Evolutionary conservation across 352 stramenopile genomes (phyloP).

Genomic region (Sclerospora graminicola): DNA sequence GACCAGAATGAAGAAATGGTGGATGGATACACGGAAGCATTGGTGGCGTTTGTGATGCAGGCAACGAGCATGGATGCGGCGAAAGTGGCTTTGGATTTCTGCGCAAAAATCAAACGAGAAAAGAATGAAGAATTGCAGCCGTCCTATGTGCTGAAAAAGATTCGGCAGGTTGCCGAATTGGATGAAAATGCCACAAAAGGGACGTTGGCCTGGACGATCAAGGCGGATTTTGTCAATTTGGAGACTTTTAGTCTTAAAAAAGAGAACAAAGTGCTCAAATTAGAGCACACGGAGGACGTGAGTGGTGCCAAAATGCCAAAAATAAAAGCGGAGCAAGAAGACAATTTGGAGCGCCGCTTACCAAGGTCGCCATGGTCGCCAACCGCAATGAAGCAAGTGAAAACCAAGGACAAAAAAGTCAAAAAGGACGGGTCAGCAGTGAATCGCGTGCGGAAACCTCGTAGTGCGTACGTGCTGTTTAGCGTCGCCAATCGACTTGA

Average conservation of each 20-base stretch:
- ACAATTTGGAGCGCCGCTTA: conserved; percentile 23
- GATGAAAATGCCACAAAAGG: conserved; percentile 40
- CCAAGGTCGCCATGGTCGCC: conserved; percentile 57
- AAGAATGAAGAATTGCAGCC: conserved; percentile 34
- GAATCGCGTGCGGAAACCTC: conserved; percentile 30
- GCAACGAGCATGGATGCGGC: conserved; percentile 51
- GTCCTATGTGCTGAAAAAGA: conserved; percentile 64
- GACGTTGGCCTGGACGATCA: conserved; percentile 38
- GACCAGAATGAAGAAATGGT: conserved; percentile 60
- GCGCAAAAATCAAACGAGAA: conserved; percentile 32
- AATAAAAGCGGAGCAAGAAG: conserved; percentile 21
- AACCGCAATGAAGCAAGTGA: conserved; percentile 52
- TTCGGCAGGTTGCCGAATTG: conserved; percentile 49
- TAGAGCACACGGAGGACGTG: conserved; percentile 32
- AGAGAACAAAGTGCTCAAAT: conserved; percentile 36
- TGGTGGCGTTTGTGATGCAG: conserved; percentile 45
- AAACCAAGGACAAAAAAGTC: conserved; percentile 46
- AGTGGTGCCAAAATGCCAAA: conserved; percentile 4
- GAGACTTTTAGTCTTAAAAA: conserved; percentile 25
- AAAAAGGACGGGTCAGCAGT: conserved; percentile 21
- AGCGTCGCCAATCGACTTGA: conserved; percentile 50
- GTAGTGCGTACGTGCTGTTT: conserved; percentile 62
- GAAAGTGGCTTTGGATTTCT: conserved; percentile 62
- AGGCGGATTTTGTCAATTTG: conserved; percentile 28
- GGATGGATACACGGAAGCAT: conserved; percentile 41